A percentile compares a stretch with the other conserved stretches of the same genome.
Evolutionary conservation across 2,329 filamentous ascomycete genomes (phyloP).

Genomic region (Chrysoporthe cubensis): DNA sequence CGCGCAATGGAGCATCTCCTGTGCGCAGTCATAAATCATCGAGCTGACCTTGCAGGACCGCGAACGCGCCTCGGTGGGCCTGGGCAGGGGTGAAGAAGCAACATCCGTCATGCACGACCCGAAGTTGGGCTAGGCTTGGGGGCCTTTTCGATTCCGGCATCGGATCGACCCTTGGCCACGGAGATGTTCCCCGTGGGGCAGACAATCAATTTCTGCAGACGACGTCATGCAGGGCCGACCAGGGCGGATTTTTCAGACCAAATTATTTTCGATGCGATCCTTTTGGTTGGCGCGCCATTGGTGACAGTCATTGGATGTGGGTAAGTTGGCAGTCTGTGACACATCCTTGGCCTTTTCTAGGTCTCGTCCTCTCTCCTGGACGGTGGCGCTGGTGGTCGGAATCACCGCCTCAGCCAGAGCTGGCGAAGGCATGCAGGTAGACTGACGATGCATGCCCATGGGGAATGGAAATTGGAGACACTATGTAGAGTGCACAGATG

Average conservation of each 20-base stretch:
- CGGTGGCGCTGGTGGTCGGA: too few species aligned
- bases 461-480: too few species aligned
- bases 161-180: constrained; percentile 2
- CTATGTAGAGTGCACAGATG: too few species aligned
- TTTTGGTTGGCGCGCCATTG: background rate
- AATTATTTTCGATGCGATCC: background rate
- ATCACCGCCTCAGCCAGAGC: too few species aligned
- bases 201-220: background rate
- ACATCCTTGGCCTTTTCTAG: too few species aligned
- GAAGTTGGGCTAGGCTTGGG: background rate
- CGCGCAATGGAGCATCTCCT: too few species aligned
- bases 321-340: background rate
- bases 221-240: constrained; percentile 19
- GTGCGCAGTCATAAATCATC: too few species aligned
- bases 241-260: constrained; percentile 13
- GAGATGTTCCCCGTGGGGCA: constrained; percentile 25
- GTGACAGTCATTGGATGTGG: background rate
- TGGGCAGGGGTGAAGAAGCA: background rate
- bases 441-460: too few species aligned
- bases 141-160: constrained; percentile 1
- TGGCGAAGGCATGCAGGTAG: too few species aligned
- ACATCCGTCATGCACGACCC: background rate
- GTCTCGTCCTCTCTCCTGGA: background rate
- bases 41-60: too few species aligned
- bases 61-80: background rate